Percentiles rank a stretch among this genome's conserved stretches.
Evolutionary conservation across 495 filamentous ascomycete genomes (phyloP).

Genomic region (Aspergillus hancockii): DNA sequence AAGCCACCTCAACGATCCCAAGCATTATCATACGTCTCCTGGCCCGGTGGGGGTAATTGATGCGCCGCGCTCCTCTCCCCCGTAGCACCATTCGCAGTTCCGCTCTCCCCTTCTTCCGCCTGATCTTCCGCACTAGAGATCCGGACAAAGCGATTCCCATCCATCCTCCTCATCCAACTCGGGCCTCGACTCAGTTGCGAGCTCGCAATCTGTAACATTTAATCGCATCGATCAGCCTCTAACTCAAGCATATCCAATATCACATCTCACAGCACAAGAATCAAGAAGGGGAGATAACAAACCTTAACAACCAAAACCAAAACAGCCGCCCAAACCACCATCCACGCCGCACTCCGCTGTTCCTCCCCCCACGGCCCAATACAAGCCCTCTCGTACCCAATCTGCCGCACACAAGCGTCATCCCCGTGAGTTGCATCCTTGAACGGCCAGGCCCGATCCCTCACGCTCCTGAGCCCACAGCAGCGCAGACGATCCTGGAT

Average conservation of each 20-base stretch:
- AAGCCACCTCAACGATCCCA: neutral
- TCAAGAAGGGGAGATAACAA: neutral
- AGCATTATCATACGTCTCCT: neutral
- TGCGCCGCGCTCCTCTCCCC: neutral
- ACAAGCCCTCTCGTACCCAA: constrained; percentile 31
- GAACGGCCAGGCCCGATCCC: constrained; percentile 63
- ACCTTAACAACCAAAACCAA: constrained; percentile 27
- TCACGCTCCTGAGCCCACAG: constrained; percentile 59
- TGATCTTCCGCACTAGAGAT: neutral
- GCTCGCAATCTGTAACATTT: neutral
- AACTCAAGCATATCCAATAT: neutral
- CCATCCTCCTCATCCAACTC: neutral
- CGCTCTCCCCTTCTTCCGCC: neutral
- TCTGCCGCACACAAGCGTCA: constrained; percentile 30
- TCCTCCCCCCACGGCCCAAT: constrained; percentile 27
- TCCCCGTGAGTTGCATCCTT: constrained; percentile 33
- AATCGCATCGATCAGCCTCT: neutral
- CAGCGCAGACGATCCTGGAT: constrained; percentile 68
- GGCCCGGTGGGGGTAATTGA: neutral
- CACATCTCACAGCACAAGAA: neutral
- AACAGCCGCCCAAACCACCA: constrained; percentile 30
- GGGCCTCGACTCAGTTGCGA: neutral
- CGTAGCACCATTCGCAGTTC: neutral
- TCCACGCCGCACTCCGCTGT: constrained; percentile 25
- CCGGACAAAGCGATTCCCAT: neutral